A percentile compares a stretch with the other conserved stretches of the same genome.
Evolutionary conservation across 441 rosid genomes (phyloP).

Genomic region (Biscutella laevigata): DNA sequence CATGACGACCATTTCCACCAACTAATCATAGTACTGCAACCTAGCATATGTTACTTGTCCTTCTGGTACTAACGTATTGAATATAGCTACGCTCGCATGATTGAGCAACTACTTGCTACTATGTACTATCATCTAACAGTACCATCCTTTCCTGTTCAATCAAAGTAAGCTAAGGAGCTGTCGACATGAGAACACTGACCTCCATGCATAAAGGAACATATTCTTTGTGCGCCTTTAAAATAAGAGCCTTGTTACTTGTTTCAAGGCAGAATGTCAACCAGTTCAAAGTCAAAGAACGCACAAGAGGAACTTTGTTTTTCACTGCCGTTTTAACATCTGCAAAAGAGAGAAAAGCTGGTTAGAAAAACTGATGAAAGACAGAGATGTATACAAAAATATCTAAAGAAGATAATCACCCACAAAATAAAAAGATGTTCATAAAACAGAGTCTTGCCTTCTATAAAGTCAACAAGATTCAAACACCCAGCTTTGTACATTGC

Average conservation of each 20-base stretch:
- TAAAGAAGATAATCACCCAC: conserved; percentile 11
- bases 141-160: conserved; percentile 12
- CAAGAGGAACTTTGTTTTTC: conserved; percentile 99
- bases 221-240: conserved; percentile 92
- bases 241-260: conserved; percentile 85
- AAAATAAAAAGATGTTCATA: no score
- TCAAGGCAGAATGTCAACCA: conserved; percentile 96
- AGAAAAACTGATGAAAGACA: conserved; percentile 6
- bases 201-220: conserved; percentile 97
- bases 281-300: conserved; percentile 91
- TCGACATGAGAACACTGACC: conserved; percentile 43
- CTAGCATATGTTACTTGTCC: neutral
- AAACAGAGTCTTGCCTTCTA: conserved; percentile 72
- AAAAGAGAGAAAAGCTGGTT: conserved; percentile 21
- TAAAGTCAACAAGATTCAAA: conserved; percentile 69
- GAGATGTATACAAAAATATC: no score
- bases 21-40: neutral
- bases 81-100: conserved; percentile 9
- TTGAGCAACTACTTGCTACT: conserved; percentile 3
- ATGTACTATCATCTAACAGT: no score
- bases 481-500: conserved; percentile 91
- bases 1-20: neutral
- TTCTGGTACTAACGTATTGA: neutral
- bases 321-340: conserved; percentile 83
- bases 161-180: conserved; percentile 4